Conservation (phyloP, 2,329 filamentous ascomycete genomes). For the Cladosporium sp. region DNA sequence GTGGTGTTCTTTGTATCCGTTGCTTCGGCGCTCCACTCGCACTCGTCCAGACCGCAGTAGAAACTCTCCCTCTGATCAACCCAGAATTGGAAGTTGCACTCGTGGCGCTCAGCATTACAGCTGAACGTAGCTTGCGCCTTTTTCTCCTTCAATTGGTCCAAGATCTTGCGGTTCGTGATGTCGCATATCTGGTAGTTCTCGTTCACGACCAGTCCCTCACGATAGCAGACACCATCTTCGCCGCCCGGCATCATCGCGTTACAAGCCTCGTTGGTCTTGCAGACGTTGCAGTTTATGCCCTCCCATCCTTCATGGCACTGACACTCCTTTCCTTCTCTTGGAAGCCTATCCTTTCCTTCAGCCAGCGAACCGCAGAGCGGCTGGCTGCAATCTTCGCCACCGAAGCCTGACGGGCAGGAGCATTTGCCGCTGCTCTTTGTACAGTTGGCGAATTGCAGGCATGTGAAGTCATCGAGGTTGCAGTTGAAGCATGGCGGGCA, state of each 20-base stretch:
- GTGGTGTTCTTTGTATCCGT: conserved; percentile 70
- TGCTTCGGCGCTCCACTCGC: conserved; percentile 64
- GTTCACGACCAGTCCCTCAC: conserved; percentile 81
- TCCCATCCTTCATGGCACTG: conserved; percentile 89
- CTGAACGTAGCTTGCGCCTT: conserved; percentile 92
- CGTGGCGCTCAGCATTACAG: conserved; percentile 66
- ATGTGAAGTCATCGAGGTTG: conserved; percentile 84
- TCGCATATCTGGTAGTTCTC: conserved; percentile 98
- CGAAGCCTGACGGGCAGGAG: conserved; percentile 84
- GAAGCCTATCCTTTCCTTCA: conserved; percentile 70
- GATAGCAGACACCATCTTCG: conserved; percentile 83
- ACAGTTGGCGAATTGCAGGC: conserved; percentile 83
- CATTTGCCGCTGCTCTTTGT: conserved; percentile 90
- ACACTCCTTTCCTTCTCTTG: conserved; percentile 66
- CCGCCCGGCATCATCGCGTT: conserved; percentile 78
- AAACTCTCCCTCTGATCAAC: conserved; percentile 91
- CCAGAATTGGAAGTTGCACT: conserved; percentile 98
- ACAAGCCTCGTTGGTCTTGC: conserved; percentile 74
- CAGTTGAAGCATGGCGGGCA: conserved; percentile 97
- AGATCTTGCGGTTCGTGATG: conserved; percentile 92
- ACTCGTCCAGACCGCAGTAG: conserved; percentile 84
- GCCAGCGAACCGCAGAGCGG: conserved; percentile 87
- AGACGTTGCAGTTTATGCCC: conserved; percentile 96
- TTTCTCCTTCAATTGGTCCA: conserved; percentile 74
- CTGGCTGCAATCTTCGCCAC: conserved; percentile 84